Evolutionary conservation across 768 basidiomycete genomes (phyloP), one percentile per base, ranked within the genome.

Genomic region (Chalciporus pseudorubinellus): DNA sequence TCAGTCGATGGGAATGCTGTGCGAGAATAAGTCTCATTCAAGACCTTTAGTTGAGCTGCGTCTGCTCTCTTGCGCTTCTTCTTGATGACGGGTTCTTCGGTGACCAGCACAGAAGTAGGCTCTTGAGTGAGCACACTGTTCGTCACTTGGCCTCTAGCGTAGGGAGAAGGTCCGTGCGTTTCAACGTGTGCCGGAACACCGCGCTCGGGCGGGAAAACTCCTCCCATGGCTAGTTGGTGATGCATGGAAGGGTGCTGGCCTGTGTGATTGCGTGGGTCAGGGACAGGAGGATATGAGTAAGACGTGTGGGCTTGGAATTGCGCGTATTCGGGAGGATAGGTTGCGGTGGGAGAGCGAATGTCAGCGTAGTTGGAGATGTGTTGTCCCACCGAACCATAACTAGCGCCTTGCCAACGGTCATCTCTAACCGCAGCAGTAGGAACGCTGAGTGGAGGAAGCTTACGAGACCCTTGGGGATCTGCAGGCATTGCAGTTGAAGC

Each of bases 1-100:
- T 91, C 89, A 10, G 90, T 92, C 13, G 90, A 89, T 19, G 90
- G 90, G 61, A 92, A 92, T 16, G 90, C 89, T 3, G 90, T 92
- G 52, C 89, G 81, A 56, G 73, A 75, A 65, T 90, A 92, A 0
- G 83, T 85, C 63, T 87, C 86, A 64, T 90, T 92, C 65, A 92
- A 75, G 24, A 89, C 82, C 65, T 87, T 87, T 53, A 92, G 74
- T 60, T 92, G 90, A 36, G 78, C 77, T 13, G 87, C 85, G 59
- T 90, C 88, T 6, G 89, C 90, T 51, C 89, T 83, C 75, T 89
- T 89, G 68, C 89, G 81, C 71, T 92, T 92, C 76, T 90, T 91
- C 76, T 92, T 92, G 59, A 90, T 83, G 38, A 79, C 74, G n/a
- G 86, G 80, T 56, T 85, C 84, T 48, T 87, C 81, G 29, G 74